Conservation (phyloP, 2,329 filamentous ascomycete species). For the Cladosporium sp. region DNA sequence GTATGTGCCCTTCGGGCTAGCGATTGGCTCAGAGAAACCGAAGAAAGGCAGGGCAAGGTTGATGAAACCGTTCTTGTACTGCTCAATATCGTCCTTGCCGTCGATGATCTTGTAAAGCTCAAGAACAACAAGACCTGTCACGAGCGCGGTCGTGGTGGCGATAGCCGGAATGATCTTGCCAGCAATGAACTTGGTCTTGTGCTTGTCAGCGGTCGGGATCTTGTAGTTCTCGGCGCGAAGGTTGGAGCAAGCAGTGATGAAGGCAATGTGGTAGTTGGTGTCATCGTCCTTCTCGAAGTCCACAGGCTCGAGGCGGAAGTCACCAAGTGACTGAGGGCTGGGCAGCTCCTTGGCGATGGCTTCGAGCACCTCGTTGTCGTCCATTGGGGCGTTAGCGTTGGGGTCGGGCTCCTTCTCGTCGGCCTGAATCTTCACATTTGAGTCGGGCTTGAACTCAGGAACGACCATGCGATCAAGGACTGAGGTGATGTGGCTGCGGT, state of each 20-base stretch:
- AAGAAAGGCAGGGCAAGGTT: constrained; percentile 97
- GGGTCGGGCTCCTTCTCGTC: constrained; percentile 94
- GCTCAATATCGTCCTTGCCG: constrained; percentile 91
- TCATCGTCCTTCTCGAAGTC: constrained; percentile 99
- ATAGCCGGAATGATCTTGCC: constrained; percentile 99
- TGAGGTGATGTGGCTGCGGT: constrained; percentile 66
- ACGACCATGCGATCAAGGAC: constrained; percentile 91
- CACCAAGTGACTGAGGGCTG: constrained; percentile 71
- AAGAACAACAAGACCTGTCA: constrained; percentile 86
- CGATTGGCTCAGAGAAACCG: constrained; percentile 94
- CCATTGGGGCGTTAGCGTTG: constrained; percentile 58
- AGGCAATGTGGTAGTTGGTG: constrained; percentile 96
- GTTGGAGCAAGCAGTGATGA: constrained; percentile 96
- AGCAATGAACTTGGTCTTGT: constrained; percentile 99
- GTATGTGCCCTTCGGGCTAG: constrained; percentile 89
- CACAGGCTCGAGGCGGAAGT: constrained; percentile 84
- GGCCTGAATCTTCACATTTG: constrained; percentile 92
- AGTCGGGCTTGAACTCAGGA: constrained; percentile 86
- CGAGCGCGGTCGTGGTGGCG: constrained; percentile 91
- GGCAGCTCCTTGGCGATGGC: constrained; percentile 70
- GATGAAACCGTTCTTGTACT: constrained; percentile 99
- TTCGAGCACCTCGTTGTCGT: constrained; percentile 73
- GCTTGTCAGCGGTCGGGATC: constrained; percentile 84
- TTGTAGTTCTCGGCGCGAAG: constrained; percentile 97
- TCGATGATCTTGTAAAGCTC: constrained; percentile 97